phyloP scores from a whole-genome alignment of 2,329 filamentous ascomycete genomes.

The Delphinella strobiligena region DNA sequence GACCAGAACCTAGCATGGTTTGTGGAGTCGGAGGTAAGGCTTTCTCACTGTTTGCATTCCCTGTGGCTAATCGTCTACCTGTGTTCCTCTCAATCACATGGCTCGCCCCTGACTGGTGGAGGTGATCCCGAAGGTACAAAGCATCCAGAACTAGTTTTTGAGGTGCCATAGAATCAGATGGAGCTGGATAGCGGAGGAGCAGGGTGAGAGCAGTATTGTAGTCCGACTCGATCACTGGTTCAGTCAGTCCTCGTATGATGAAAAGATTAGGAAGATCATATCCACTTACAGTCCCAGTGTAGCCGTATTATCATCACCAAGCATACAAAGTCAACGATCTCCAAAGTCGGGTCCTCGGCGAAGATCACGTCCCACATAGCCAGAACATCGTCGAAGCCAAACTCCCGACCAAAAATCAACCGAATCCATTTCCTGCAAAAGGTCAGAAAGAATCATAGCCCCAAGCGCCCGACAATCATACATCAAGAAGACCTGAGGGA shows the following conservation, averaged over 20 bases:
- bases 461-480: slow-evolving; percentile 29
- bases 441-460: slow-evolving; percentile 13
- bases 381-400: slow-evolving; percentile 74
- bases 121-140: slow-evolving; percentile 56
- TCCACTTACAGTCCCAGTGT: slow-evolving; percentile 65
- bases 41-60: background rate
- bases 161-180: slow-evolving; percentile 13
- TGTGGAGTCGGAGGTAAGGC: background rate
- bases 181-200: slow-evolving; percentile 72
- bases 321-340: slow-evolving; percentile 81
- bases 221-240: slow-evolving; percentile 66
- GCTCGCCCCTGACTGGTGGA: slow-evolving; percentile 49
- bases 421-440: slow-evolving; percentile 71
- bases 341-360: slow-evolving; percentile 66
- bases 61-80: slow-evolving; percentile 23
- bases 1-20: background rate
- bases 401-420: slow-evolving; percentile 85
- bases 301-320: slow-evolving; percentile 88
- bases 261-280: background rate
- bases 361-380: slow-evolving; percentile 86
- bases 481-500: slow-evolving; percentile 97
- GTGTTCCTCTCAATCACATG: slow-evolving; percentile 62
- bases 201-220: slow-evolving; percentile 76
- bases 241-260: background rate
- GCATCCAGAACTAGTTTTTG: slow-evolving; percentile 80